These are phyloP conservation scores for Cicer chorassanicum DNA, from an alignment of 306 rosid genomes.

Conservation along the genomic window DNA sequence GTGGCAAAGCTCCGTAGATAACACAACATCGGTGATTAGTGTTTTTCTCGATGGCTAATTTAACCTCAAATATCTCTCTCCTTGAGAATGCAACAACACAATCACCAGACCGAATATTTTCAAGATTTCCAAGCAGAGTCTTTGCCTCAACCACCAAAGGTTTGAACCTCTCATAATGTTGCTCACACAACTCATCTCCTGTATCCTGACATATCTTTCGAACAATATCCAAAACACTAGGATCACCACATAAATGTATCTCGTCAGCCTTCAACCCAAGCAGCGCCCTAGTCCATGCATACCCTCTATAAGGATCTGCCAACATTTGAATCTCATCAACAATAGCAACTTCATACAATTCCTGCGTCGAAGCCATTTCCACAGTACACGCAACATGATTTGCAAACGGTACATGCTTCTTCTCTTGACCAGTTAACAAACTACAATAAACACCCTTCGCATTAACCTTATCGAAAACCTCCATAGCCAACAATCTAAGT, in stretches of 20 bases:
- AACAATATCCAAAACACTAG: conserved; percentile 80
- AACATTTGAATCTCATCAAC: conserved; percentile 95
- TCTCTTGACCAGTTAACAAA: conserved; percentile 82
- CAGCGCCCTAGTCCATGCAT: conserved; percentile 88
- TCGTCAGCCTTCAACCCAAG: conserved; percentile 93
- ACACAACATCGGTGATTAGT: conserved; percentile 85
- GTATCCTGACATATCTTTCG: conserved; percentile 72
- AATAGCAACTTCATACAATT: conserved; percentile 82
- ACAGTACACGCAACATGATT: conserved; percentile 85
- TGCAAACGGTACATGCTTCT: conserved; percentile 79
- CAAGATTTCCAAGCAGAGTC: conserved; percentile 79
- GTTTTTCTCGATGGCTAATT: conserved; percentile 78
- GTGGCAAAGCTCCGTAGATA: conserved; percentile 92
- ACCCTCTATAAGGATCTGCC: conserved; percentile 76
- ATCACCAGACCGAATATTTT: conserved; percentile 82
- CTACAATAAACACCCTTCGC: conserved; percentile 82
- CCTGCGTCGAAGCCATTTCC: conserved; percentile 86
- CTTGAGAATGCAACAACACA: conserved; percentile 97
- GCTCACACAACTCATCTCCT: conserved; percentile 80
- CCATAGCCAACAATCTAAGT: conserved; percentile 90
- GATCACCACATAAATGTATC: conserved; percentile 87
- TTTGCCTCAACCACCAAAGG: conserved; percentile 93
- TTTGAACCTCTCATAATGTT: conserved; percentile 86
- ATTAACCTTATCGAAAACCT: conserved; percentile 95
- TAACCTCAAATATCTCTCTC: conserved; percentile 93